These are phyloP conservation scores for Zizania palustris DNA, from an alignment of 202 grass and related monocot genomes.

Conservation along the genomic window DNA sequence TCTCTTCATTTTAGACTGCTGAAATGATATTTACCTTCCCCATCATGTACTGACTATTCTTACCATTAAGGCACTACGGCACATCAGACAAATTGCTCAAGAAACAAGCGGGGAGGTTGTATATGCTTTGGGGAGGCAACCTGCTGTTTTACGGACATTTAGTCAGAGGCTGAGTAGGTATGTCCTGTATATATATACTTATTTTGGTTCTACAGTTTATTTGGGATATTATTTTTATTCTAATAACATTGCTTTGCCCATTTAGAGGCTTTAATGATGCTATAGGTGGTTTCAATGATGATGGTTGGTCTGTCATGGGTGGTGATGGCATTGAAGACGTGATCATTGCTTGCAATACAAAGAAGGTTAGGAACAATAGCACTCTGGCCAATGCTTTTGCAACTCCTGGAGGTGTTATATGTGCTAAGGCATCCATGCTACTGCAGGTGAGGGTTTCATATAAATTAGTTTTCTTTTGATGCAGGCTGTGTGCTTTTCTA, in stretches of 20 bases:
- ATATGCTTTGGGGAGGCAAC: conserved; percentile 80
- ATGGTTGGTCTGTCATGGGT: conserved; percentile 88
- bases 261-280: conserved; percentile 95
- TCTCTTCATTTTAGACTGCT: conserved; percentile 29
- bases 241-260: conserved; percentile 39
- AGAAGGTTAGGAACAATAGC: conserved; percentile 61
- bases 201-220: neutral
- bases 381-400: conserved; percentile 58
- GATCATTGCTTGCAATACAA: conserved; percentile 75
- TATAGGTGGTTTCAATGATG: conserved; percentile 96
- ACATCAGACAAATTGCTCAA: conserved; percentile 98
- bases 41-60: conserved; percentile 2
- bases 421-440: conserved; percentile 97
- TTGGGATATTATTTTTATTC: conserved; percentile 17
- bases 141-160: conserved; percentile 88
- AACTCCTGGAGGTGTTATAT: conserved; percentile 80
- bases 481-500: neutral
- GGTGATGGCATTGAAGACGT: conserved; percentile 90
- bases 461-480: conserved; percentile 19
- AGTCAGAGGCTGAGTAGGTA: conserved; percentile 92
- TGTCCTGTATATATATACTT: conserved; percentile 35
- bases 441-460: conserved; percentile 66
- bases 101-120: conserved; percentile 88
- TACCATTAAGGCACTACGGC: conserved; percentile 75
- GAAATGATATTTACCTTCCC: conserved; percentile 4